phyloP scores from a whole-genome alignment of 352 stramenopile genomes.

The Globisporangium perplexum region DNA sequence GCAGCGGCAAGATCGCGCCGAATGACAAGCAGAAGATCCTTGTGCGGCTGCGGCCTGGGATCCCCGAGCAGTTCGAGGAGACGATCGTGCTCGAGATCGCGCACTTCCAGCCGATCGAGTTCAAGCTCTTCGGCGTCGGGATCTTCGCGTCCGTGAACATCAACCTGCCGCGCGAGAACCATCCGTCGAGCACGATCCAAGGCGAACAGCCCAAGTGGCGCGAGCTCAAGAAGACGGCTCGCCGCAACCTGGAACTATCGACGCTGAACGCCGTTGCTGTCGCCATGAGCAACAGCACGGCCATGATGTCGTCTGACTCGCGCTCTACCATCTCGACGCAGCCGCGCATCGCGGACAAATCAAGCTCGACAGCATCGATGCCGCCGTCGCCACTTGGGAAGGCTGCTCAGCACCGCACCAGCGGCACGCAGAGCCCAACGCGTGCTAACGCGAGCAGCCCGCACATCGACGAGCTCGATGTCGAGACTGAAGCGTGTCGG shows the following conservation, averaged over 20 bases:
- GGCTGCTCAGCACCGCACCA: slow-evolving; percentile 12
- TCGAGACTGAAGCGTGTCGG: slow-evolving; percentile 80
- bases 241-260: slow-evolving; percentile 30
- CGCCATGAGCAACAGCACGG: slow-evolving; percentile 10
- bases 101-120: slow-evolving; percentile 91
- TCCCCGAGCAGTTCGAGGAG: slow-evolving; percentile 87
- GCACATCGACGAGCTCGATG: slow-evolving; percentile 58
- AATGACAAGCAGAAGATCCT: slow-evolving; percentile 88
- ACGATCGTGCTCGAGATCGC: slow-evolving; percentile 90
- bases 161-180: slow-evolving; percentile 81
- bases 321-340: slow-evolving; percentile 48
- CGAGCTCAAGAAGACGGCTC: slow-evolving; percentile 60
- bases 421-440: slow-evolving; percentile 14
- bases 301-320: slow-evolving; percentile 29
- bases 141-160: slow-evolving; percentile 90
- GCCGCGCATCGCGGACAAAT: slow-evolving; percentile 24
- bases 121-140: slow-evolving; percentile 84
- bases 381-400: slow-evolving; percentile 15
- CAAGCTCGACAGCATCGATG: slow-evolving; percentile 23
- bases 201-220: slow-evolving; percentile 65
- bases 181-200: slow-evolving; percentile 45
- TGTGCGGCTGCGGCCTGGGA: slow-evolving; percentile 82
- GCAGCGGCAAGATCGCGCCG: slow-evolving; percentile 76
- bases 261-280: slow-evolving; percentile 20
- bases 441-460: slow-evolving; percentile 9